Conservation (phyloP, 2,329 filamentous ascomycete genomes). For the Trichophaea hybrida region DNA sequence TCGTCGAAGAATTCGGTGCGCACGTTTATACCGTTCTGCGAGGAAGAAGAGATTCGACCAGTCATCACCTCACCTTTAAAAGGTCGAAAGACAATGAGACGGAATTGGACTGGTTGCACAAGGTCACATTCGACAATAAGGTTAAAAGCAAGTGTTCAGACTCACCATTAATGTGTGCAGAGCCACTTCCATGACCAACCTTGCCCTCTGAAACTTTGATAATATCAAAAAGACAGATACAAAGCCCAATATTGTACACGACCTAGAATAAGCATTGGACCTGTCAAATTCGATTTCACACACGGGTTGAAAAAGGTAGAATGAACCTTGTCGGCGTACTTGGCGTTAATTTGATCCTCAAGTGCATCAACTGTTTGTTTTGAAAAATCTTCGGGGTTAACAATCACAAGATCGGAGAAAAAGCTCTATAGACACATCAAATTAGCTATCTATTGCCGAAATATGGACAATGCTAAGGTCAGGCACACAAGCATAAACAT, state of each 20-base stretch:
- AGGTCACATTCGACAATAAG: not conserved
- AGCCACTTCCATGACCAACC: constrained; percentile 80
- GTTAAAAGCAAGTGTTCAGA: not conserved
- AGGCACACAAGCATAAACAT: too few species aligned
- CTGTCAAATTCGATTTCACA: not conserved
- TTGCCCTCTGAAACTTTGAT: constrained; percentile 80
- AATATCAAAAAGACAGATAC: constrained; percentile 84
- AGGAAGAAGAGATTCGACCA: constrained; percentile 65
- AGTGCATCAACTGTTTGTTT: constrained; percentile 72
- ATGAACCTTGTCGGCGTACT: constrained; percentile 78
- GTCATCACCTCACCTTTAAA: constrained; percentile 89
- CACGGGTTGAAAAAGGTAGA: not conserved
- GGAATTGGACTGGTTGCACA: constrained; percentile 51
- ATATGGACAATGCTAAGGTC: too few species aligned
- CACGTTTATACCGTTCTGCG: constrained; percentile 52
- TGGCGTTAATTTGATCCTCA: constrained; percentile 91
- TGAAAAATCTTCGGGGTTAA: constrained; percentile 73
- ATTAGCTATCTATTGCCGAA: too few species aligned
- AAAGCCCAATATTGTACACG: constrained; percentile 86
- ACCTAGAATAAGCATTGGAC: constrained; percentile 38
- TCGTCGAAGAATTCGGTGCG: constrained; percentile 83
- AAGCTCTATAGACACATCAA: constrained; percentile 50
- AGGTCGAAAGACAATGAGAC: constrained; percentile 81
- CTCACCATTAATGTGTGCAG: constrained; percentile 85
- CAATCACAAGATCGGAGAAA: constrained; percentile 85